A percentile compares a stretch with the other conserved stretches of the same genome.
phyloP scores from a whole-genome alignment of 2,329 filamentous ascomycete genomes.

The Taxawa tesnikishii region DNA sequence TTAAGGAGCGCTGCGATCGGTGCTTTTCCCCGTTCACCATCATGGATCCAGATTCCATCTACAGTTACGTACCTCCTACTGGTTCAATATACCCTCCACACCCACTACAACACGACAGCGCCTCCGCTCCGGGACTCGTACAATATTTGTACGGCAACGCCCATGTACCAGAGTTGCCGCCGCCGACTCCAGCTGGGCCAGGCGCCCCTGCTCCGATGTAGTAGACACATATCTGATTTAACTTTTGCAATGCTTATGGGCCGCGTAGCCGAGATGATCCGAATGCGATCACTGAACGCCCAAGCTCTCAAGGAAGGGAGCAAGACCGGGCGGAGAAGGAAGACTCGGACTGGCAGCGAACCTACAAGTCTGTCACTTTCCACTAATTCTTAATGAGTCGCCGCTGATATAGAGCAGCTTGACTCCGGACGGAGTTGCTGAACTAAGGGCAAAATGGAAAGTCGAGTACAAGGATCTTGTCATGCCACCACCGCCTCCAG shows the following conservation, averaged over 20 bases:
- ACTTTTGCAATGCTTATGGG: neutral
- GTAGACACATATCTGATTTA: neutral
- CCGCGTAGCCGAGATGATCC: neutral
- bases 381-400: neutral
- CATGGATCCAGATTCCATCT: no score
- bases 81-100: no score
- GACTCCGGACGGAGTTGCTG: constrained; percentile 9
- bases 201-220: neutral
- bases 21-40: no score
- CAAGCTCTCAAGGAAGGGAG: neutral
- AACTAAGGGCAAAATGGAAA: constrained; percentile 10
- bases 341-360: constrained; percentile 6
- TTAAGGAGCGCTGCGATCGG: no score
- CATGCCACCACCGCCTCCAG: constrained; percentile 11
- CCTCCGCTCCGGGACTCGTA: no score
- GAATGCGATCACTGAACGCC: neutral
- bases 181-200: neutral
- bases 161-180: neutral
- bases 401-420: constrained; percentile 2
- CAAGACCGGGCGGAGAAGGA: neutral
- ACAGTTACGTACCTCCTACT: no score
- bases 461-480: constrained; percentile 8
- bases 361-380: constrained; percentile 2
- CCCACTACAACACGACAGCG: no score
- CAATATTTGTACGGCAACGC: constrained; percentile 1